Base-by-base conservation (phyloP, 2,329 filamentous ascomycete species). In the Colletotrichum simmondsii region DNA sequence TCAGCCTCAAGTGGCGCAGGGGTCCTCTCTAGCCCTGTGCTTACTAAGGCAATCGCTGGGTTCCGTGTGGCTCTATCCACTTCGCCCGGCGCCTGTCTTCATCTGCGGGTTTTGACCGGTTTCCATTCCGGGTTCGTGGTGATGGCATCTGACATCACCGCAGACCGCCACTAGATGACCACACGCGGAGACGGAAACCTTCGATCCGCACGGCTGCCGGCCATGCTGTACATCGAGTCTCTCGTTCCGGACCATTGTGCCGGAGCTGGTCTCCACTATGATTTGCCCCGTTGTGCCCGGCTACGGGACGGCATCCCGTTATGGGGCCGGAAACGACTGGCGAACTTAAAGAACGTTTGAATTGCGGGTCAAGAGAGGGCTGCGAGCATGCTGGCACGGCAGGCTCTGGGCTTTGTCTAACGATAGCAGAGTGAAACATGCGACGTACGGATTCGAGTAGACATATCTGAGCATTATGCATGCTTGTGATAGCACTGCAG, bases 1-100 rank as follows among this genome's bases (percentile, higher is more conserved):
- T 61, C 65, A 69, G 65, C 70, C 70, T 56, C 65, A 59, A 58
- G 26, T 62, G 61, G 46, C 61, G 52, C n/a, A 53, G 26, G 53
- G 12, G 30, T 46, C 12, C 19, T 42, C 19, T 49, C 16, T 19
- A 10, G 19, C 6, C 0, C 6, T 1, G 3, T 35, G 14, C 22
- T 8, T 52, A 30, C 16, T 8, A 5, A 30, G 19, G 28, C 22
- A 64, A 64, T 72, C 59, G 30, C 61, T 72, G 37, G 22, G 42
- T 26, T 42, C 24, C 58, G 28, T 53, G 30, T 68, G 64, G 52
- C 66, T 35, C 30, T 56, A 22, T 10, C 24, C n/a, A 6, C n/a
- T 49, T 12, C 42, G 6, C 49, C 53, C 10, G 35, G 32, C 53
- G 12, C 53, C 54, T 58, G 30, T 46, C 24, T 59, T 56, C 58